These are phyloP conservation scores for Oryza glumipatula DNA, from an alignment of 176 grass and related monocot species.

Conservation along the genomic window DNA sequence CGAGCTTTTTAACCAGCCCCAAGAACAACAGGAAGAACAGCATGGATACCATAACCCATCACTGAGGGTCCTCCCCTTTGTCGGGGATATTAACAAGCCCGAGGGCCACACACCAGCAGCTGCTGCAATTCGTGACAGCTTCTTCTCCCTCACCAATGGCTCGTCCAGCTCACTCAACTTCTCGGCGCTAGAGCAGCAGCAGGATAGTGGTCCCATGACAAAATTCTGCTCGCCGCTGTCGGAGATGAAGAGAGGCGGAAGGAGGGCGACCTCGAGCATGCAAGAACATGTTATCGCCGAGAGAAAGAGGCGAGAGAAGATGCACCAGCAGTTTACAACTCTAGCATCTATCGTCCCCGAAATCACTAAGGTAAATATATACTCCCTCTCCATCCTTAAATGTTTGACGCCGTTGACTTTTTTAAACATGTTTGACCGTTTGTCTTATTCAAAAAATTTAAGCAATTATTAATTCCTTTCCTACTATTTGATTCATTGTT, in stretches of 20 bases:
- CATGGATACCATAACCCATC: not conserved
- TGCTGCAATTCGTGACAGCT: not conserved
- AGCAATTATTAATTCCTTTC: no score
- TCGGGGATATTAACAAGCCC: not conserved
- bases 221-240: not conserved
- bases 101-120: not conserved
- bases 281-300: slow-evolving; percentile 24
- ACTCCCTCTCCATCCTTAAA: no score
- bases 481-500: no score
- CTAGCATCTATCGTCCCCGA: slow-evolving; percentile 40
- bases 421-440: no score
- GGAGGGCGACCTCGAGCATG: not conserved
- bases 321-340: slow-evolving; percentile 35
- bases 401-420: no score
- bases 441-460: no score
- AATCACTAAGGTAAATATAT: slow-evolving; percentile 28
- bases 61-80: not conserved
- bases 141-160: slow-evolving; percentile 18
- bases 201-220: not conserved
- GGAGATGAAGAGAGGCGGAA: not conserved
- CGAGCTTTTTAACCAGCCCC: slow-evolving; percentile 17
- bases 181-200: not conserved
- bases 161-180: not conserved
- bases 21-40: not conserved
- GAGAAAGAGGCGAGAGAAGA: slow-evolving; percentile 34